A percentile compares a stretch with the other conserved stretches of the same genome.
Evolutionary conservation across 2,329 filamentous ascomycete genomes (phyloP).

Genomic region (Thielaviopsis euricoi): DNA sequence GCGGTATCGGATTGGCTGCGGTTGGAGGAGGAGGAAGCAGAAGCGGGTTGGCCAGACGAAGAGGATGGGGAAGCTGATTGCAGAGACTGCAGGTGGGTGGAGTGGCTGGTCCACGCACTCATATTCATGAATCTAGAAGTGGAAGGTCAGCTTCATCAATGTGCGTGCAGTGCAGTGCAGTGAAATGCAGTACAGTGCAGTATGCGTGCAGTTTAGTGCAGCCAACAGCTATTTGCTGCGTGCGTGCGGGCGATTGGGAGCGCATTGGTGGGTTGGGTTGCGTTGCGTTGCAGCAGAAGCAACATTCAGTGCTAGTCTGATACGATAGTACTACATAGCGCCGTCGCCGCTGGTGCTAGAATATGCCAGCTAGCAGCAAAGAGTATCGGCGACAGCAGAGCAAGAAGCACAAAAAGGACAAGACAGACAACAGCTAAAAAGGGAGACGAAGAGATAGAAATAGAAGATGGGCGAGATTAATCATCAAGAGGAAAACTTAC

Average conservation of each 20-base stretch:
- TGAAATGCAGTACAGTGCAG: neutral
- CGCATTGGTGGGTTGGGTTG: too few relatives aligned
- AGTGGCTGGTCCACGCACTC: constrained; percentile 34
- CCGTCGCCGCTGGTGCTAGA: too few relatives aligned
- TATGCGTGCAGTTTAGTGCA: too few relatives aligned
- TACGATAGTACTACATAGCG: too few relatives aligned
- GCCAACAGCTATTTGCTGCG: too few relatives aligned
- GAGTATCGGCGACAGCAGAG: too few relatives aligned
- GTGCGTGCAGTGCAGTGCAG: neutral
- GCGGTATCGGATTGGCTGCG: neutral
- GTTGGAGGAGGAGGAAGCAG: neutral
- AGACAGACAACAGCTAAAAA: neutral
- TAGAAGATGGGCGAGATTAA: neutral
- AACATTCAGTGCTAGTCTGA: too few relatives aligned
- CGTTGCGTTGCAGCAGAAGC: too few relatives aligned
- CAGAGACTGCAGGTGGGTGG: neutral
- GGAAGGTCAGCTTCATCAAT: neutral
- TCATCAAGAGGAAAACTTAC: neutral
- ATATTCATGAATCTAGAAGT: constrained; percentile 34
- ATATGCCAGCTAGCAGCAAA: too few relatives aligned
- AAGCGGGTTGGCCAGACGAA: constrained; percentile 3
- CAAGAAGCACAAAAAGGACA: too few relatives aligned
- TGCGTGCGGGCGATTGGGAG: too few relatives aligned
- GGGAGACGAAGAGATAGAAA: neutral
- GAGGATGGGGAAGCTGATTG: neutral